These are phyloP conservation scores for Vigna nakashimae DNA, from an alignment of 306 rosid genomes.

Conservation along the genomic window DNA sequence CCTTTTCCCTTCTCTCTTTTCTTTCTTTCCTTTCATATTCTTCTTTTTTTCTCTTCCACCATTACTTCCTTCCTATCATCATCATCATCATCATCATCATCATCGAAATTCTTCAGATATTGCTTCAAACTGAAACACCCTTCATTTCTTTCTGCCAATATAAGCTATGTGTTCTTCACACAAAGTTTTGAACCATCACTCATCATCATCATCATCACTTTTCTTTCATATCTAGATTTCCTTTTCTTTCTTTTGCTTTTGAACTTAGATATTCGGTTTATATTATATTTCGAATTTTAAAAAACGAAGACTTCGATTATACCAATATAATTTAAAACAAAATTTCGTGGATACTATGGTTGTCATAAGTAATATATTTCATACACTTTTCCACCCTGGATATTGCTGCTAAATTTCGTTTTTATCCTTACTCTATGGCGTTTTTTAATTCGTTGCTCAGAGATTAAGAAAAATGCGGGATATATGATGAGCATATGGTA, in stretches of 20 bases:
- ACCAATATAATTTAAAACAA: constrained; percentile 20
- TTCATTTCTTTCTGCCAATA: neutral
- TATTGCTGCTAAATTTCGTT: constrained; percentile 6
- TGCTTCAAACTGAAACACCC: neutral
- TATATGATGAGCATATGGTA: neutral
- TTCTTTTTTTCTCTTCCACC: neutral
- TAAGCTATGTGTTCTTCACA: neutral
- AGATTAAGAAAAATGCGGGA: neutral
- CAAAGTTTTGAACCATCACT: neutral
- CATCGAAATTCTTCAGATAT: neutral
- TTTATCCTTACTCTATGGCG: neutral
- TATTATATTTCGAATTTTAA: no score
- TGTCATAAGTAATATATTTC: neutral
- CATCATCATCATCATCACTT: constrained; percentile 13
- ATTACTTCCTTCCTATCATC: neutral
- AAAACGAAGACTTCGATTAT: constrained; percentile 18
- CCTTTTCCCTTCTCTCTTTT: neutral
- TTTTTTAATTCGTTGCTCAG: constrained; percentile 9
- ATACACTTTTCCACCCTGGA: constrained; percentile 1
- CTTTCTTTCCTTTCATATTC: constrained; percentile 5
- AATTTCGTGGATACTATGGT: neutral
- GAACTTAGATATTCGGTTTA: neutral
- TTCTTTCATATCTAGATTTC: neutral
- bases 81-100: neutral
- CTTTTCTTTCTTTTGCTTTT: neutral